Evolutionary conservation across 179 eudicot genomes (phyloP).

Genomic region (Beta macrorhiza): DNA sequence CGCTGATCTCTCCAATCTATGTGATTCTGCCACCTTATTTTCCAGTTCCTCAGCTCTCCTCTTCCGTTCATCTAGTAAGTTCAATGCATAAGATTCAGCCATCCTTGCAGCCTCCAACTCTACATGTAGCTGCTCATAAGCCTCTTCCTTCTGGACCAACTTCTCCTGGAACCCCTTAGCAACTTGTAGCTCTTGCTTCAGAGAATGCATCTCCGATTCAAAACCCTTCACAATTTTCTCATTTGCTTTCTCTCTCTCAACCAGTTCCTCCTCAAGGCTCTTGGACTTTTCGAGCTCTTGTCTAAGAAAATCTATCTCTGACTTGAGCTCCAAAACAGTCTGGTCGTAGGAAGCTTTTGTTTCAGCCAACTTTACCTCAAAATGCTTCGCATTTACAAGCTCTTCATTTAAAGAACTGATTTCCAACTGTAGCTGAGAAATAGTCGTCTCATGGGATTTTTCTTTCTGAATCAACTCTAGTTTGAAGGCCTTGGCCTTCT

Average conservation of each 20-base stretch:
- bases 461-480: slow-evolving; percentile 29
- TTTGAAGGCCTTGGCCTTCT: slow-evolving; percentile 26
- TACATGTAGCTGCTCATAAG: slow-evolving; percentile 62
- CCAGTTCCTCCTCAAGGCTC: slow-evolving; percentile 18
- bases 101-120: slow-evolving; percentile 83
- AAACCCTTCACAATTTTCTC: slow-evolving; percentile 25
- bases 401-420: slow-evolving; percentile 21
- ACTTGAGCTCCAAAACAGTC: slow-evolving; percentile 30
- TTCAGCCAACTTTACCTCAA: slow-evolving; percentile 24
- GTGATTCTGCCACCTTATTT: slow-evolving; percentile 53
- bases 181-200: slow-evolving; percentile 53
- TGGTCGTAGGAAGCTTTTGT: slow-evolving; percentile 26
- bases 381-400: slow-evolving; percentile 25
- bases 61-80: slow-evolving; percentile 65
- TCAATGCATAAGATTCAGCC: slow-evolving; percentile 74
- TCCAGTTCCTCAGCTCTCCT: slow-evolving; percentile 62
- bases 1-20: slow-evolving; percentile 70
- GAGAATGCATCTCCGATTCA: slow-evolving; percentile 35
- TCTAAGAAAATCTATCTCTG: slow-evolving; percentile 20
- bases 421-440: slow-evolving; percentile 30
- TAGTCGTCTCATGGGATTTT: slow-evolving; percentile 22
- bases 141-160: slow-evolving; percentile 55
- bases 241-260: slow-evolving; percentile 26
- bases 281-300: slow-evolving; percentile 32
- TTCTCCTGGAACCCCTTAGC: slow-evolving; percentile 50